Percentiles rank a stretch among this genome's conserved stretches.
These are phyloP conservation scores for Heimioporus punctisporus DNA, from an alignment of 1,284 basidiomycete species.

Conservation along the genomic window DNA sequence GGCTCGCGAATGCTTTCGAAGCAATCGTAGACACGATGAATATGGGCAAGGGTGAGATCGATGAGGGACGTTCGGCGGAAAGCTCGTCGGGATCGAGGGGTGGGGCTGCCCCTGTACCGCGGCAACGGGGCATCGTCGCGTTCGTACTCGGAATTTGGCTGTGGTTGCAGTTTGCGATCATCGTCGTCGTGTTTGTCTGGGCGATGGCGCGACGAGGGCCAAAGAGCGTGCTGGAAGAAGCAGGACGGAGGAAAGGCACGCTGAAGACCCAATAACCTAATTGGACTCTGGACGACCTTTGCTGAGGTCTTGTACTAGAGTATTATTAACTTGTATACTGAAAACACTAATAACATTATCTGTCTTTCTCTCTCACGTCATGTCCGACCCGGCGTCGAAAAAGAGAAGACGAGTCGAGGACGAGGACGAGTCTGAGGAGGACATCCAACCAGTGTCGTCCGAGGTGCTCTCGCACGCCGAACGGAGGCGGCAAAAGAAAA, in stretches of 20 bases:
- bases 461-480: constrained; percentile 73
- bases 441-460: too few relatives aligned
- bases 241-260: constrained; percentile 44
- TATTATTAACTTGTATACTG: constrained; percentile 18
- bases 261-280: too few relatives aligned
- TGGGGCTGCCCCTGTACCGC: constrained; percentile 4
- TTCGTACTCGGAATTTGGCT: constrained; percentile 74
- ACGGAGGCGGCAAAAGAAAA: constrained; percentile 62
- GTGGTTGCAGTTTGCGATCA: constrained; percentile 76
- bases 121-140: constrained; percentile 42
- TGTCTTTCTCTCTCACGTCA: too few relatives aligned
- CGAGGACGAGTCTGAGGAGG: too few relatives aligned
- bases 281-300: background rate
- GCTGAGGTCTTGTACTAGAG: constrained; percentile 21
- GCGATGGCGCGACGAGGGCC: constrained; percentile 78
- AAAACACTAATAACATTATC: background rate
- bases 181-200: constrained; percentile 75
- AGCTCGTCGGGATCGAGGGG: constrained; percentile 2
- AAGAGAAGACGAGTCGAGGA: constrained; percentile 22
- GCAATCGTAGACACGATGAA: constrained; percentile 43
- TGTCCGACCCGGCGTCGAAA: too few relatives aligned
- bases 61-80: constrained; percentile 5
- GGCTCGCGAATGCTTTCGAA: constrained; percentile 40
- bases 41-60: constrained; percentile 16
- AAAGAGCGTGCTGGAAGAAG: constrained; percentile 61